Conservation (phyloP, 1,139 yeast species). For the Suzukiozyma palmioleophila region DNA sequence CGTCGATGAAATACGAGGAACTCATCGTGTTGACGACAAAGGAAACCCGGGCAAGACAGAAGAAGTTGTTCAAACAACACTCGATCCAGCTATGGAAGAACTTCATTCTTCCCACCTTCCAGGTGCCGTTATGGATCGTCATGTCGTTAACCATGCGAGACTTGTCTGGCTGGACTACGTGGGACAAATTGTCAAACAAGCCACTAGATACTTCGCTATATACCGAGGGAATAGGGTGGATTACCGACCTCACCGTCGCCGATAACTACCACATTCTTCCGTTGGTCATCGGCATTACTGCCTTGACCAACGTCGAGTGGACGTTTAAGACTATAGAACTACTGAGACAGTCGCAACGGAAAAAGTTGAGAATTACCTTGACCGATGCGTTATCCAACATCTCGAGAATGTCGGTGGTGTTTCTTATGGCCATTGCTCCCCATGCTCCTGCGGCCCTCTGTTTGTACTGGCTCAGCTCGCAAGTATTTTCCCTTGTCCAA, state of each 20-base stretch:
- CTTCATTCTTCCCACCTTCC: constrained; percentile 67
- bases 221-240: constrained; percentile 58
- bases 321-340: constrained; percentile 51
- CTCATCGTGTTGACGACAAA: constrained; percentile 68
- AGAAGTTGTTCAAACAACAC: constrained; percentile 58
- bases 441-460: constrained; percentile 83
- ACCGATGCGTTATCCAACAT: constrained; percentile 59
- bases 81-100: constrained; percentile 81
- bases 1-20: constrained; percentile 69
- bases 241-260: constrained; percentile 50
- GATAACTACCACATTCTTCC: constrained; percentile 71
- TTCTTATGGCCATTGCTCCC: constrained; percentile 77
- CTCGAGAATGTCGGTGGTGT: constrained; percentile 70
- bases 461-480: constrained; percentile 85
- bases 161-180: constrained; percentile 67
- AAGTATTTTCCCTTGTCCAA: constrained; percentile 68
- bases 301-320: constrained; percentile 81
- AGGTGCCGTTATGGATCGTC: constrained; percentile 84
- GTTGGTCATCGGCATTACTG: constrained; percentile 60
- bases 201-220: constrained; percentile 55
- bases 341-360: constrained; percentile 37
- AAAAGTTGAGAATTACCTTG: constrained; percentile 51
- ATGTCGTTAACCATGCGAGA: constrained; percentile 74
- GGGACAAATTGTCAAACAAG: constrained; percentile 40
- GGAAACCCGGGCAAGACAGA: constrained; percentile 74